Evolutionary conservation across 1,284 basidiomycete species (phyloP).

Genomic region (Fomitopsis palustris): DNA sequence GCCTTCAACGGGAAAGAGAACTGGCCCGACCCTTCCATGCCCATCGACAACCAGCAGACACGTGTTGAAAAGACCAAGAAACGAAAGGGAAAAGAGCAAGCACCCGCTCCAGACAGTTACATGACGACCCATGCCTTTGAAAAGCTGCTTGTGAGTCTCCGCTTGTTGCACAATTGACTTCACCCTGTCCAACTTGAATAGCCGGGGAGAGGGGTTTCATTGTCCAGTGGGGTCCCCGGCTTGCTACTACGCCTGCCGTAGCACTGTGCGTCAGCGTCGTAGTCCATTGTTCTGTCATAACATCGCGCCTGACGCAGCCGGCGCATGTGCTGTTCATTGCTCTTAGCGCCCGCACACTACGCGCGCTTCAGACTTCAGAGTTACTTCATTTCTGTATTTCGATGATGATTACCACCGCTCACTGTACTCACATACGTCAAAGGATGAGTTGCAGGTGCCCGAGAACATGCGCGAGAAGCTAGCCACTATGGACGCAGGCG

Average conservation of each 20-base stretch:
- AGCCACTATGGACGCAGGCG: constrained; percentile 70
- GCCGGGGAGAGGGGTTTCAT: no score
- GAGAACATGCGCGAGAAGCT: constrained; percentile 73
- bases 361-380: background rate
- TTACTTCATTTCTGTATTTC: background rate
- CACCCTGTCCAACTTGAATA: background rate
- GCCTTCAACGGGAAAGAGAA: constrained; percentile 61
- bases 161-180: background rate
- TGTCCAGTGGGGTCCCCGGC: no score
- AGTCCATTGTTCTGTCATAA: no score
- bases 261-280: no score
- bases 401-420: background rate
- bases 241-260: no score
- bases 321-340: no score
- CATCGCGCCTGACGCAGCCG: no score
- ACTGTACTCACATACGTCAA: no score
- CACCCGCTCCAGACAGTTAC: constrained; percentile 26
- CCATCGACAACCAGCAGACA: constrained; percentile 15
- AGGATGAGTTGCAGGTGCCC: constrained; percentile 88
- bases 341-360: background rate
- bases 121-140: constrained; percentile 66
- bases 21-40: constrained; percentile 32
- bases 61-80: constrained; percentile 29
- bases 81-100: constrained; percentile 32
- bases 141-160: constrained; percentile 57